These are phyloP conservation scores for Veloboletus limbatus DNA, from an alignment of 1,284 basidiomycete species.

Conservation along the genomic window DNA sequence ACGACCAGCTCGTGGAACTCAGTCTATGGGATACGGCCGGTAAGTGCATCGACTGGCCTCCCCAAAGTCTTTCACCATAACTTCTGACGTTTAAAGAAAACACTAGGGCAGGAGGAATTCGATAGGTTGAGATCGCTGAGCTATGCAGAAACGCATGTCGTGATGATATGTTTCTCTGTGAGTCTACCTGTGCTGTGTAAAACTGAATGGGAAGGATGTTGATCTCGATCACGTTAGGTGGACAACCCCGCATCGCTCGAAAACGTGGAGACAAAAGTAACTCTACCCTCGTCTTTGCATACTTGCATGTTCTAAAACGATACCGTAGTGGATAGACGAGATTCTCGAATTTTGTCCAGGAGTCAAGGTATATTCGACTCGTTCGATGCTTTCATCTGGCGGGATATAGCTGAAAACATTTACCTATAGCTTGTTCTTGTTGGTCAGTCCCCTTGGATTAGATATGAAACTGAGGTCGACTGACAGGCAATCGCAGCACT, in stretches of 20 bases:
- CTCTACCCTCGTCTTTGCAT: not conserved
- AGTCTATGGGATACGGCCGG: conserved; percentile 97
- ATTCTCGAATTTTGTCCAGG: conserved; percentile 89
- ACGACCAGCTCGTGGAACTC: conserved; percentile 83
- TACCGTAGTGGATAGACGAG: conserved; percentile 79
- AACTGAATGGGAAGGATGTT: not conserved
- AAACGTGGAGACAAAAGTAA: conserved; percentile 88
- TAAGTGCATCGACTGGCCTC: conserved; percentile 37
- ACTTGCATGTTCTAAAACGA: conserved; percentile 1
- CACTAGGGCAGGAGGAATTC: conserved; percentile 91
- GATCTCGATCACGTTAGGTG: conserved; percentile 48
- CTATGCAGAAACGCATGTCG: conserved; percentile 93
- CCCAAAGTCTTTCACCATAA: conserved; percentile 9
- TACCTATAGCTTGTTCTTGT: conserved; percentile 73
- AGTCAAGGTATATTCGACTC: conserved; percentile 63
- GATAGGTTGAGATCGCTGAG: conserved; percentile 87
- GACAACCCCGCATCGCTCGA: conserved; percentile 90
- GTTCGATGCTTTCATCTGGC: conserved; percentile 5
- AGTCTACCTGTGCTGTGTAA: conserved; percentile 22
- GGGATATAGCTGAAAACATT: conserved; percentile 11
- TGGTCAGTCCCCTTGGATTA: conserved; percentile 50
- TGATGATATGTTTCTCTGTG: conserved; percentile 93
- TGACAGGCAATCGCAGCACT: conserved; percentile 54
- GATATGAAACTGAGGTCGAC: conserved; percentile 3
- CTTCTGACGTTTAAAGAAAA: conserved; percentile 32